A percentile compares a stretch with the other conserved stretches of the same genome.
These are phyloP conservation scores for Fusarium sp. DNA, from an alignment of 2,329 filamentous ascomycete genomes.

Conservation along the genomic window DNA sequence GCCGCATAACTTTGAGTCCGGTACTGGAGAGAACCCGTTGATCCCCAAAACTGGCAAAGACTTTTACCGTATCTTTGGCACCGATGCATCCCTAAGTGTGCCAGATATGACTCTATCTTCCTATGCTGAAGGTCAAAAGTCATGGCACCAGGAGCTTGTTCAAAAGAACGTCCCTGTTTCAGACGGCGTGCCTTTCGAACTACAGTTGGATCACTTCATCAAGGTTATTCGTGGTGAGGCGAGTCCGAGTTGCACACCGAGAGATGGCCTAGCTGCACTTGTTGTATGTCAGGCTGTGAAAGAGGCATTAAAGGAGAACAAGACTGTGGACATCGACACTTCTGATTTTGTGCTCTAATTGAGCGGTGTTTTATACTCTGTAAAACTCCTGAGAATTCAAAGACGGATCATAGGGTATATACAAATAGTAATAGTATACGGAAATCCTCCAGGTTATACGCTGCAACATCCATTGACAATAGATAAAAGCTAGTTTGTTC, in stretches of 20 bases:
- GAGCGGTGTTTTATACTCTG: too few species aligned
- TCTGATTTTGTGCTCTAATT: constrained; percentile 10
- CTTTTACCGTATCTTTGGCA: constrained; percentile 66
- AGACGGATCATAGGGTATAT: neutral
- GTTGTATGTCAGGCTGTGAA: constrained; percentile 62
- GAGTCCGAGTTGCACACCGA: constrained; percentile 56
- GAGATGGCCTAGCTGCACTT: constrained; percentile 61
- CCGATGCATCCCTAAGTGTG: constrained; percentile 60
- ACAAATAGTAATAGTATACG: neutral
- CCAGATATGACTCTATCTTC: constrained; percentile 62
- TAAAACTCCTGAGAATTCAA: too few species aligned
- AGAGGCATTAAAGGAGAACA: constrained; percentile 50
- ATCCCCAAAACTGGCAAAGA: constrained; percentile 55
- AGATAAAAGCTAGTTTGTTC: neutral
- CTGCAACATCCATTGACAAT: neutral
- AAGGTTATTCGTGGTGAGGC: constrained; percentile 55
- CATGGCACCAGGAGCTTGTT: constrained; percentile 52
- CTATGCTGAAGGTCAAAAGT: constrained; percentile 52
- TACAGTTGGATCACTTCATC: constrained; percentile 62
- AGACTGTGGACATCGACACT: constrained; percentile 35
- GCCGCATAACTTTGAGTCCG: constrained; percentile 64
- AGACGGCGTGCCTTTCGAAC: constrained; percentile 56
- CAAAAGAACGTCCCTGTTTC: constrained; percentile 40
- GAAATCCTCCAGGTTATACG: too few species aligned
- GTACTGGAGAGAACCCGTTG: constrained; percentile 66